A percentile compares a stretch with the other conserved stretches of the same genome.
These are phyloP conservation scores for Yamagishiella unicocca DNA, from an alignment of 139 green algal genomes.

Conservation along the genomic window DNA sequence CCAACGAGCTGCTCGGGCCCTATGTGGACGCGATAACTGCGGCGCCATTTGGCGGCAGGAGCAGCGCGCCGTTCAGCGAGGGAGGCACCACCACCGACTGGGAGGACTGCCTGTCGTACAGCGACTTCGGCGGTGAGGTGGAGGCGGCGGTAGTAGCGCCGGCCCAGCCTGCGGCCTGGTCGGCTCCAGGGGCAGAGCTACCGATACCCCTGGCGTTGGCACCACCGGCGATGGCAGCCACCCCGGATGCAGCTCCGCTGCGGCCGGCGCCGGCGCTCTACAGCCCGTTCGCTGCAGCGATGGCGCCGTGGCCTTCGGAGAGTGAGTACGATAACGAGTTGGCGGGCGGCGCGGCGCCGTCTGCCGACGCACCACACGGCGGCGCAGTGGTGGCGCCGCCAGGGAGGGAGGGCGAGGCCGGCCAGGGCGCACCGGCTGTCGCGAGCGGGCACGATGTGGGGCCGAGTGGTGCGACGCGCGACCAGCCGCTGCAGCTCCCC, in stretches of 20 bases:
- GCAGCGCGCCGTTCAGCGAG: background rate
- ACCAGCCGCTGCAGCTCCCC: background rate
- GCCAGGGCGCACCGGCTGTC: no score
- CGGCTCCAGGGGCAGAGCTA: no score
- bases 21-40: no score
- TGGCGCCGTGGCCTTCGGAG: background rate
- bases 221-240: background rate
- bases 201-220: no score
- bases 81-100: background rate
- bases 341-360: background rate
- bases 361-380: background rate
- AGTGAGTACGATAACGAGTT: background rate
- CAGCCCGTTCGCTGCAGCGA: conserved; percentile 26
- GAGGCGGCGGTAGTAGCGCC: background rate
- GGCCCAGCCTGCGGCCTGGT: background rate
- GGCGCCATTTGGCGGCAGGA: background rate
- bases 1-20: no score
- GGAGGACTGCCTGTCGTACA: background rate
- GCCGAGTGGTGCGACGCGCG: no score
- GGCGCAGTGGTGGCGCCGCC: background rate
- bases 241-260: background rate
- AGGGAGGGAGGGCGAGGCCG: no score
- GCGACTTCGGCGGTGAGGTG: background rate
- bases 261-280: background rate
- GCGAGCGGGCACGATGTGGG: no score